A percentile compares a stretch with the other conserved stretches of the same genome.
Conservation (phyloP, 768 basidiomycete species). For the Krasilnikovozyma curviuscula region DNA sequence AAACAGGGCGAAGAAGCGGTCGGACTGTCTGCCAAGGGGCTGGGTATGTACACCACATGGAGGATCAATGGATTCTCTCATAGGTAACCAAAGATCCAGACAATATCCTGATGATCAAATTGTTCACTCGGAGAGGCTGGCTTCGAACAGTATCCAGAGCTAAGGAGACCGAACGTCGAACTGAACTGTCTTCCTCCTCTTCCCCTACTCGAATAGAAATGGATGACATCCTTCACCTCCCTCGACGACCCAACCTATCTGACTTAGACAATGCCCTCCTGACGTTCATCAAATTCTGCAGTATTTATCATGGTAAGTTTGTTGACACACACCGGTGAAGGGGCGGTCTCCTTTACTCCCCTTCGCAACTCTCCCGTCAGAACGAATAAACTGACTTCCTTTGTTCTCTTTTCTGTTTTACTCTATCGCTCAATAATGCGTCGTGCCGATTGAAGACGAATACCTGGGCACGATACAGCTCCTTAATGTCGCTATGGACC, state of each 20-base stretch:
- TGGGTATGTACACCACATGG: no score
- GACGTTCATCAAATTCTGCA: conserved; percentile 57
- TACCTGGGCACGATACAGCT: conserved; percentile 69
- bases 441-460: conserved; percentile 37
- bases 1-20: no score
- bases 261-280: conserved; percentile 59
- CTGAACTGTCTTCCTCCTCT: no score
- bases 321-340: neutral
- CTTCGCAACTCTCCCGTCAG: neutral
- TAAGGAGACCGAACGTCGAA: no score
- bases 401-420: neutral
- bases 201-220: conserved; percentile 40
- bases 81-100: no score
- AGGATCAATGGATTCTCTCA: no score
- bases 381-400: neutral
- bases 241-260: conserved; percentile 44
- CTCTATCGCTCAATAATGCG: neutral
- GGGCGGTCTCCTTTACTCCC: conserved; percentile 7
- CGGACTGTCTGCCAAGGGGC: no score
- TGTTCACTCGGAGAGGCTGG: no score
- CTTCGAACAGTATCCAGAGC: no score
- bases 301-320: conserved; percentile 62
- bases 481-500: conserved; percentile 58
- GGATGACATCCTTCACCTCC: conserved; percentile 56
- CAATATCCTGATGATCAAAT: no score